Evolutionary conservation across 2,329 filamentous ascomycete genomes (phyloP), one percentile per base, ranked within the genome.

Genomic region (Aspergillus pseudoterreus): DNA sequence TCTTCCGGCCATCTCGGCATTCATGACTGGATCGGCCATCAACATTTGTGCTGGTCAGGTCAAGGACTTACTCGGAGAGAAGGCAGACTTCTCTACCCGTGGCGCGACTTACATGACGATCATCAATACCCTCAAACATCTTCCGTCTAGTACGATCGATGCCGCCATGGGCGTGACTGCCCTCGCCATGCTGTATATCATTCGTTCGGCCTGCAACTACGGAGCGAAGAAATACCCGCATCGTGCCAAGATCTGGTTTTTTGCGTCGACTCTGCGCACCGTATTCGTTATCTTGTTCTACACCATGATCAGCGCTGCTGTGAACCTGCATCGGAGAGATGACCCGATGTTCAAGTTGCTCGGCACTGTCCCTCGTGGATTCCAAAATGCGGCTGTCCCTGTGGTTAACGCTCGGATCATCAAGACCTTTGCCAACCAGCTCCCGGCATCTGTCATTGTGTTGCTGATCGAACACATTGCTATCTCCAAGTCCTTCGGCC

Each of bases 391-490:
- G 15, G 84, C 79, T 14, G 85, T 87, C 4, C 94, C 94, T 0
- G 77, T 72, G 0, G 74, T 97, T 53, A 83, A 87, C 58, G 71
- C 70, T 0, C 70, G 78, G 0, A 82, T 96, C 47, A 81, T 96
- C 64, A 78, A 75, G 2, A 74, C 82, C 1, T 90, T 95, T 64
- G 78, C 81, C 1, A 77, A 78, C 41, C 81, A 96, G 57, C 76
- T 97, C 4, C 94, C 94, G 0, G 88, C 88, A 6, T 86, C 88
- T 0, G 85, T 96, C 47, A 95, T 97, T 58, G 92, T 99, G n/a
- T 79, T 97, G 51, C 79, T 97, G 33, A 95, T 97, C 55, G 94
- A 97, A 72, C 92, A 97, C 68, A 96, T 97, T 62, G 91, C 92
- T 44, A 96, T 97, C 57, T 90, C 92, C 15, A 99, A 97, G 71